Evolutionary conservation across 2,329 filamentous ascomycete genomes (phyloP), one percentile per base, ranked within the genome.

Genomic region (Clonostachys rhizophaga): DNA sequence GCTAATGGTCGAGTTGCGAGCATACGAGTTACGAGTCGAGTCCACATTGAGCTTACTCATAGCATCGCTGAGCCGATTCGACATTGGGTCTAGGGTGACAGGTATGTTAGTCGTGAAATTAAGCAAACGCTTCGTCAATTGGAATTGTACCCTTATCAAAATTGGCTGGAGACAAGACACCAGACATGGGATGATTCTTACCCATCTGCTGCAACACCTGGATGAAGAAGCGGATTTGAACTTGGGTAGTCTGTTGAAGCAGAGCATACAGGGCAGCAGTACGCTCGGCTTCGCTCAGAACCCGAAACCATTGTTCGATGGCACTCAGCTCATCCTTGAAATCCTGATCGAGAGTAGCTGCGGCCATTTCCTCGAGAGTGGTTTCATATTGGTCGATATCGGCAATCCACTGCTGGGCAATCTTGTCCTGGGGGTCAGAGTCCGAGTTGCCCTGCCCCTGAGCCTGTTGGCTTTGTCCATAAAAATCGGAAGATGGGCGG

Each of bases 241-340:
- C 92, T 70, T 97, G 94, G 5, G 94, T 99, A 6, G 94, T 97
- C 76, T 99, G 94, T 74, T 99, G 94, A 50, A 99, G 78, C 57
- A 99, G 76, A 51, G 94, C 92, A 66, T 99, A 99, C 49, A 97
- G 73, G 43, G 94, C 94, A 52, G 94, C 94, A 17, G 94, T 99
- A 52, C 94, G 82, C 71, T 99, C 94, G 30, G 94, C 91, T 71
- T 97, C 94, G 62, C 92, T 97, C 54, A 99, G 75, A 46, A 99
- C 94, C 52, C 91, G 87, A 69, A 99, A 99, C 94, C 94, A 99
- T 75, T 99, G 94, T 72, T 99, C 94, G 62, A 99, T 99, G 56
- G 94, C 94, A 64, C 91, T 96, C 51, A 99, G 81, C 69, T 99
- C 94, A 69, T 97, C 94, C 74, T 99, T 99, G 77, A 99, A 99